phyloP scores from a whole-genome alignment of 768 basidiomycete genomes.

The Podaxis carcinomalis region DNA sequence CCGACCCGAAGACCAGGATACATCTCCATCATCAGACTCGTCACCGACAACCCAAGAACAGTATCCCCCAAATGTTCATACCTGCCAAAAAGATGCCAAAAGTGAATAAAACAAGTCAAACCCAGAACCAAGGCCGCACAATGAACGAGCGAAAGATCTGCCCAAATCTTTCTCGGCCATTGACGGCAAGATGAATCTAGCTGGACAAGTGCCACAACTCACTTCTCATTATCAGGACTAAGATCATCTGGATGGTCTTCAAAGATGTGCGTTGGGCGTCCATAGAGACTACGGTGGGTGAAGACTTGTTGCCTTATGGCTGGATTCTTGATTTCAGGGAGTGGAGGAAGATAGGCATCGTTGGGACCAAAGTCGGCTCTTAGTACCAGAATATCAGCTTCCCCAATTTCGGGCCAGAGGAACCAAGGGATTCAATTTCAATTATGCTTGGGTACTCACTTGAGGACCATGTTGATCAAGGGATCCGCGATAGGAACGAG shows the following conservation, averaged over 20 bases:
- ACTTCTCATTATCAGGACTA: conserved; percentile 84
- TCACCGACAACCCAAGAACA: conserved; percentile 66
- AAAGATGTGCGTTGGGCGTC: conserved; percentile 68
- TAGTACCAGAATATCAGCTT: neutral
- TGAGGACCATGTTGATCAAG: conserved; percentile 1
- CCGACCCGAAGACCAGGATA: conserved; percentile 74
- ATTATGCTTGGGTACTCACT: conserved; percentile 5
- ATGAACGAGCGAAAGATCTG: neutral
- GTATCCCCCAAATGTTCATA: conserved; percentile 76
- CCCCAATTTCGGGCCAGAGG: neutral
- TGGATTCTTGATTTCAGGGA: conserved; percentile 50
- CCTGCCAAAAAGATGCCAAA: conserved; percentile 29
- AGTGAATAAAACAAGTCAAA: conserved; percentile 1
- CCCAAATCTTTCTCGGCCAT: neutral
- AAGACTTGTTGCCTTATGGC: conserved; percentile 54
- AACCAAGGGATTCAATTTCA: neutral
- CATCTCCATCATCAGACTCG: conserved; percentile 54
- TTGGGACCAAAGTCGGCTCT: conserved; percentile 42
- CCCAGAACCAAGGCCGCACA: neutral
- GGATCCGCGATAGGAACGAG: neutral
- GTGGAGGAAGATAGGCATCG: conserved; percentile 45
- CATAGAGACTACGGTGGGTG: conserved; percentile 71
- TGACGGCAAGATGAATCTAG: neutral
- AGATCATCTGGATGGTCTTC: conserved; percentile 70
- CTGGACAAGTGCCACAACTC: conserved; percentile 11